Conservation (phyloP, 2,329 filamentous ascomycete species). For the Acephala macrosclerotiorum region DNA sequence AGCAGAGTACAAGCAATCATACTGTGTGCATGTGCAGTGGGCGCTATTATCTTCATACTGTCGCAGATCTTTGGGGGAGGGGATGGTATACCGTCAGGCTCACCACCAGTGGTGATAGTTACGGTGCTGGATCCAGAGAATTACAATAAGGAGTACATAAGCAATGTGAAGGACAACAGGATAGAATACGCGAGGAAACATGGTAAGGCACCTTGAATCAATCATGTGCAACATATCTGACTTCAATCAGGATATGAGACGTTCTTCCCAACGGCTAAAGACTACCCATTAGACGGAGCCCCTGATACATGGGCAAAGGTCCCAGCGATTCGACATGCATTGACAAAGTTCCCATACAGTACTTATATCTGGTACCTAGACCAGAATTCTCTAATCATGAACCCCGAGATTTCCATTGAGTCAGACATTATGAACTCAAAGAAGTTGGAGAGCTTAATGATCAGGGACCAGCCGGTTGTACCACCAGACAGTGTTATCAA, state of each 20-base stretch:
- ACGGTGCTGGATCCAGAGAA: constrained; percentile 77
- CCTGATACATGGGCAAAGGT: constrained; percentile 77
- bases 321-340: constrained; percentile 86
- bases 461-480: constrained; percentile 84
- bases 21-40: constrained; percentile 48
- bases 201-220: constrained; percentile 61
- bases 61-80: constrained; percentile 45
- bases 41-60: constrained; percentile 65
- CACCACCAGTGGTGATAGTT: constrained; percentile 76
- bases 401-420: constrained; percentile 73
- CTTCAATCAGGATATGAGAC: constrained; percentile 75
- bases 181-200: constrained; percentile 85
- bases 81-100: constrained; percentile 55
- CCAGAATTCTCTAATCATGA: constrained; percentile 87
- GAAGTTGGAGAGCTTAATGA: constrained; percentile 79
- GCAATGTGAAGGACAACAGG: constrained; percentile 82
- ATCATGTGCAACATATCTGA: constrained; percentile 28
- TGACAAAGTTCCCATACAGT: constrained; percentile 78
- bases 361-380: constrained; percentile 90
- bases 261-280: constrained; percentile 79
- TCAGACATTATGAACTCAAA: constrained; percentile 72
- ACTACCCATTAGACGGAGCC: constrained; percentile 73
- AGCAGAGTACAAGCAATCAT: constrained; percentile 68
- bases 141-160: constrained; percentile 71
- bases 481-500: constrained; percentile 97